A percentile compares a stretch with the other conserved stretches of the same genome.
Evolutionary conservation across 2,329 filamentous ascomycete genomes (phyloP).

Genomic region (Fusarium neocosmosporiellum): DNA sequence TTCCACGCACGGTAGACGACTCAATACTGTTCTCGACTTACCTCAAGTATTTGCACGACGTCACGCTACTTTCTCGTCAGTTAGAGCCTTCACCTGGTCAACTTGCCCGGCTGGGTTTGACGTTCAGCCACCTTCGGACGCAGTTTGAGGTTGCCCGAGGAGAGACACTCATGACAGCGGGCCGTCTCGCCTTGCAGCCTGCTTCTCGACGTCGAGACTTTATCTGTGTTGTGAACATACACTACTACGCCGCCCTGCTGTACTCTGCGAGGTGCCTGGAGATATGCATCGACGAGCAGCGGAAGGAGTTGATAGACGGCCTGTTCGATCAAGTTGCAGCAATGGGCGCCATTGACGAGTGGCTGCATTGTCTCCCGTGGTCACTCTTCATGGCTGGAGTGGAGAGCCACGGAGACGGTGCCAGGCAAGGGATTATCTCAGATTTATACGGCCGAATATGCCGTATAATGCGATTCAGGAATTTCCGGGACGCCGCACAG

Average conservation of each 20-base stretch:
- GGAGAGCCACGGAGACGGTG: not conserved
- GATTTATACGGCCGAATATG: not conserved
- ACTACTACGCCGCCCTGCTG: conserved; percentile 14
- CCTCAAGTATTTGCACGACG: conserved; percentile 10
- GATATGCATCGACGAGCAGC: not conserved
- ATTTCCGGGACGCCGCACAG: conserved; percentile 4
- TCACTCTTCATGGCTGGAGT: conserved; percentile 15
- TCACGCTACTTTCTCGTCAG: conserved; percentile 16
- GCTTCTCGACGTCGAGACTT: conserved; percentile 11
- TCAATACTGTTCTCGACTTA: conserved; percentile 4
- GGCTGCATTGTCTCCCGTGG: conserved; percentile 13
- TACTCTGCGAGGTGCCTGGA: conserved; percentile 10
- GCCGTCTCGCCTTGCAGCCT: not conserved
- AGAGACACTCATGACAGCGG: conserved; percentile 17
- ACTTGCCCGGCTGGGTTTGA: not conserved
- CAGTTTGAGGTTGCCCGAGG: conserved; percentile 14
- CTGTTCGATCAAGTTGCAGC: conserved; percentile 10
- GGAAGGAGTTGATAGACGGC: not conserved
- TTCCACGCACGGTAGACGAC: conserved; percentile 4
- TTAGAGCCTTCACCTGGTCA: not conserved
- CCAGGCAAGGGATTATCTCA: not conserved
- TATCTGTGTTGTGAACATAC: conserved; percentile 8
- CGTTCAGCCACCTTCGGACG: not conserved
- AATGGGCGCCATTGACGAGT: conserved; percentile 4
- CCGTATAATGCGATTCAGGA: conserved; percentile 15